Evolutionary conservation across 1,284 basidiomycete species (phyloP).

Genomic region (Tausonia pullulans): DNA sequence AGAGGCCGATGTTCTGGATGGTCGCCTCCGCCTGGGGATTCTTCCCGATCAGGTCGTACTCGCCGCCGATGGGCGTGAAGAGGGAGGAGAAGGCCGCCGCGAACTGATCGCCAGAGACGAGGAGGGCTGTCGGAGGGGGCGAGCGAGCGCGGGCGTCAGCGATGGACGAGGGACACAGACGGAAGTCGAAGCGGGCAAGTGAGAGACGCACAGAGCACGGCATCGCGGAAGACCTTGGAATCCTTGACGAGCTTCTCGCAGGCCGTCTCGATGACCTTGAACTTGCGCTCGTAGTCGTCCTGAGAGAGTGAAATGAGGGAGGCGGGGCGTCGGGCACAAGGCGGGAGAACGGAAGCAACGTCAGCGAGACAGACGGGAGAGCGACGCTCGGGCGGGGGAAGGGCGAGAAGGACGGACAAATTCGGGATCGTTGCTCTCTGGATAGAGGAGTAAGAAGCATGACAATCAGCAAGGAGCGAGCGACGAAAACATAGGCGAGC

Average conservation of each 20-base stretch:
- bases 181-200: background rate
- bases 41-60: slow-evolving; percentile 68
- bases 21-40: slow-evolving; percentile 70
- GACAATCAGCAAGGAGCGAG: background rate
- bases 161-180: slow-evolving; percentile 8
- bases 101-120: slow-evolving; percentile 66
- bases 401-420: slow-evolving; percentile 35
- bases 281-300: slow-evolving; percentile 68
- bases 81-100: slow-evolving; percentile 63
- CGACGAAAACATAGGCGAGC: background rate
- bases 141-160: background rate
- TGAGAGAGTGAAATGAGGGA: slow-evolving; percentile 7
- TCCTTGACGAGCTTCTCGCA: slow-evolving; percentile 88
- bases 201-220: slow-evolving; percentile 52
- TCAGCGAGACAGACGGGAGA: background rate
- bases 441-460: background rate
- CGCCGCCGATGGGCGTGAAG: slow-evolving; percentile 68
- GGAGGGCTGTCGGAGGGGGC: slow-evolving; percentile 47
- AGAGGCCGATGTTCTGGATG: slow-evolving; percentile 61
- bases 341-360: background rate
- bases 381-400: no score
- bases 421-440: slow-evolving; percentile 76
- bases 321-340: background rate
- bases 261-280: slow-evolving; percentile 63
- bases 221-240: slow-evolving; percentile 73